phyloP scores from a whole-genome alignment of 371 early-diverging fungal species.

The Rhizopus delemar region DNA sequence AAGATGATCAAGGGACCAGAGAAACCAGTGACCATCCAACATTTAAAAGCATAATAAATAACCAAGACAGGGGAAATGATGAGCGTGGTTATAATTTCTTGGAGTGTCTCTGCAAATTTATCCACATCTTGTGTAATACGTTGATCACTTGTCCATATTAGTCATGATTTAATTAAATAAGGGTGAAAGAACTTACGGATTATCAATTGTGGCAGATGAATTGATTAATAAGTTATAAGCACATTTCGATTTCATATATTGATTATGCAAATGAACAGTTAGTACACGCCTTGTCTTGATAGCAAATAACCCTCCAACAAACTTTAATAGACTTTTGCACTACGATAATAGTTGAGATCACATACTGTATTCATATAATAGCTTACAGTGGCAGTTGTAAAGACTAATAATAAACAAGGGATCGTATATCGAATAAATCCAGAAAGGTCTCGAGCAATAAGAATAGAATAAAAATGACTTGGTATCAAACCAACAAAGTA shows the following conservation, averaged over 20 bases:
- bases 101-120: constrained; percentile 66
- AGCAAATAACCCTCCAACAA: constrained; percentile 59
- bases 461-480: constrained; percentile 70
- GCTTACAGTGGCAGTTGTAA: constrained; percentile 60
- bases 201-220: constrained; percentile 56
- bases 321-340: constrained; percentile 60
- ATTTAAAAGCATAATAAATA: constrained; percentile 74
- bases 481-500: constrained; percentile 76
- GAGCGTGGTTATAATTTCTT: constrained; percentile 65
- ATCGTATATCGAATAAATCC: constrained; percentile 59
- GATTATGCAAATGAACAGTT: constrained; percentile 60
- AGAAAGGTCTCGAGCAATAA: constrained; percentile 59
- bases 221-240: constrained; percentile 63
- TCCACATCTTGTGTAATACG: constrained; percentile 90
- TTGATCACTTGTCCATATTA: constrained; percentile 68
- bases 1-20: constrained; percentile 72
- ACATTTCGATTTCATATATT: constrained; percentile 61
- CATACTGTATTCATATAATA: not conserved
- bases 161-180: not conserved
- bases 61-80: constrained; percentile 78
- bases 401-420: constrained; percentile 55
- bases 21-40: constrained; percentile 70
- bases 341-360: constrained; percentile 18
- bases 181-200: constrained; percentile 57
- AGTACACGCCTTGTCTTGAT: constrained; percentile 58